These are phyloP conservation scores for Penicillium sp. DNA, from an alignment of 2,329 filamentous ascomycete species.

Conservation along the genomic window DNA sequence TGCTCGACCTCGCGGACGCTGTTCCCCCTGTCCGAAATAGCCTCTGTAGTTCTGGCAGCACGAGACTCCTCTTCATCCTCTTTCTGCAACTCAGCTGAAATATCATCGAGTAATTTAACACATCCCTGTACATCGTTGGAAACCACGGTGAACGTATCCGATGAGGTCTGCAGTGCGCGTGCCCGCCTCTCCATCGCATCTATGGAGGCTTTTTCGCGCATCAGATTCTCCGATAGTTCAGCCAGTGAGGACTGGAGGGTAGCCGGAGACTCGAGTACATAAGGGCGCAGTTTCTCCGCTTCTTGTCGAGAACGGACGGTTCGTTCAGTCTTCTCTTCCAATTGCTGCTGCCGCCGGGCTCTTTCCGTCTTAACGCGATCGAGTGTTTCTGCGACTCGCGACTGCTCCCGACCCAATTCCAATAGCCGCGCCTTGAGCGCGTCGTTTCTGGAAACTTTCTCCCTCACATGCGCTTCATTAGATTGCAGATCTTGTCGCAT, in stretches of 20 bases:
- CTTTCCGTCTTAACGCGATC: slow-evolving; percentile 82
- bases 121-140: slow-evolving; percentile 81
- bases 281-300: slow-evolving; percentile 83
- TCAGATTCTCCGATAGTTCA: slow-evolving; percentile 76
- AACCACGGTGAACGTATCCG: slow-evolving; percentile 83
- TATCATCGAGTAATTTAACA: slow-evolving; percentile 85
- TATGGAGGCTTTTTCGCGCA: slow-evolving; percentile 76
- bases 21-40: slow-evolving; percentile 80
- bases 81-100: slow-evolving; percentile 76
- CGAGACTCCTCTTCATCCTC: slow-evolving; percentile 86
- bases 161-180: slow-evolving; percentile 86
- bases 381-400: slow-evolving; percentile 75
- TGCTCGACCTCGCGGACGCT: slow-evolving; percentile 90
- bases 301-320: slow-evolving; percentile 72
- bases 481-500: slow-evolving; percentile 76
- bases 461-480: slow-evolving; percentile 76
- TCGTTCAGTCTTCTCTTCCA: slow-evolving; percentile 51
- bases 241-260: slow-evolving; percentile 77
- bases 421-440: slow-evolving; percentile 79
- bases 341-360: slow-evolving; percentile 63
- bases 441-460: slow-evolving; percentile 82
- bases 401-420: slow-evolving; percentile 77
- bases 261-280: slow-evolving; percentile 83
- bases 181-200: slow-evolving; percentile 82
- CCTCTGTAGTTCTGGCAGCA: slow-evolving; percentile 78